Percentiles rank a stretch among this genome's conserved stretches.
These are phyloP conservation scores for Plasmodium blacklocki DNA, from an alignment of 169 alveolate species.

Conservation along the genomic window DNA sequence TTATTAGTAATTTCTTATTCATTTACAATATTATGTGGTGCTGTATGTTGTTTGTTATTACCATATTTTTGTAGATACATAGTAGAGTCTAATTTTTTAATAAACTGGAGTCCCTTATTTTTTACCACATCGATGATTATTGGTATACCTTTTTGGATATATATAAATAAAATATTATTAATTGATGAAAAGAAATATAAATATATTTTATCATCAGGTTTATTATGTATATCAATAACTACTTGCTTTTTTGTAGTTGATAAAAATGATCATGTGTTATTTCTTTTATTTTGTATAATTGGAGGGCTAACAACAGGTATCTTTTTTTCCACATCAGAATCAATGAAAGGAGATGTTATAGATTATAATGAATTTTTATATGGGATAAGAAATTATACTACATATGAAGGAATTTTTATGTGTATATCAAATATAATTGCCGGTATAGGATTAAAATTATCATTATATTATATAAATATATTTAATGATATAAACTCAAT, in stretches of 20 bases:
- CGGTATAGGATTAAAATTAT: constrained; percentile 1
- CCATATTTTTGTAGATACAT: constrained; percentile 3
- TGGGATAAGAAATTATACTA: constrained; percentile 5
- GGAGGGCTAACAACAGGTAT: not conserved
- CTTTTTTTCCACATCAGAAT: not conserved
- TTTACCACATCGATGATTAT: not conserved
- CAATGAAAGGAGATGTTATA: constrained; percentile 4
- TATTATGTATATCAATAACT: constrained; percentile 6
- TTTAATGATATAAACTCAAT: not conserved
- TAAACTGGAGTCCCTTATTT: constrained; percentile 3
- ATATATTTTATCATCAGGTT: constrained; percentile 3
- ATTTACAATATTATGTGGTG: constrained; percentile 3
- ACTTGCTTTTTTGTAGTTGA: constrained; percentile 4
- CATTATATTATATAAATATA: constrained; percentile 4
- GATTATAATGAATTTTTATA: constrained; percentile 1
- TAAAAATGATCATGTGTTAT: not conserved
- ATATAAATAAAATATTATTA: not conserved
- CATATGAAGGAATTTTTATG: constrained; percentile 1
- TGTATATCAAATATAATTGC: constrained; percentile 1
- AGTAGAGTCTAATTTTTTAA: not conserved
- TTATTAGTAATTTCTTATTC: not conserved
- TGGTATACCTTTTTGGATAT: constrained; percentile 4
- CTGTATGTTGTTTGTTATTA: not conserved
- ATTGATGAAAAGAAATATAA: not conserved
- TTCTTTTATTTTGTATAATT: constrained; percentile 2